Evolutionary conservation across 257 asterid species (phyloP), one percentile per base, ranked within the genome.

Genomic region (Voacanga thouarsii): DNA sequence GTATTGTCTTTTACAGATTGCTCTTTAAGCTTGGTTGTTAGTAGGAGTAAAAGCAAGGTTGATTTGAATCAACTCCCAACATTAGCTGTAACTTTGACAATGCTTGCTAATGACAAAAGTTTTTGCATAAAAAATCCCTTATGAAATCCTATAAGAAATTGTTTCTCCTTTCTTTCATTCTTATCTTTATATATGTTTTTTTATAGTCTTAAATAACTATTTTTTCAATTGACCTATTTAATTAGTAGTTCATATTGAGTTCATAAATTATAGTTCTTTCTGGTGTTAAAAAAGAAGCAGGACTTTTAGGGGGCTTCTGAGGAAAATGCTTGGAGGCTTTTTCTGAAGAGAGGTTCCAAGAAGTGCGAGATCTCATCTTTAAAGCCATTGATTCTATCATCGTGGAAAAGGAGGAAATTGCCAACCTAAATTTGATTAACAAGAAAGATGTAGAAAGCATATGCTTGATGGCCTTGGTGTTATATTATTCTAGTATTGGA

Each of bases 321-420:
- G 84, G 94, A 82, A 37, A 93, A 95, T 28, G 99, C 98, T 18
- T 91, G 98, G 96, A 88, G 90, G 86, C 97, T 95, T 23, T 95
- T 14, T 91, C 98, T 0, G 90, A 90, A 76, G 98, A 82, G 89
- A 90, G 99, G 89, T 86, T 95, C 50, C 85, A 91, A 70, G 99
- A 95, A 84, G 99, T 95, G 81, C 92, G 86, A 83, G 96, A 88
- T 80, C 90, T 95, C 68, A 87, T 93, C 84, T 91, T 93, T 80
- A 97, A 90, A 83, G 89, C 92, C 78, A 89, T 91, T 75, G 72
- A 82, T 79, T 83, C 87, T 79, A 50, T 76, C 5, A 71, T 84
- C 5, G 83, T 82, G 61, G 90, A 85, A 41, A 75, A 66, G 53
- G 68, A 85, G 43, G 74, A 83, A 19, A 12, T 24, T 23, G 82